A percentile compares a stretch with the other conserved stretches of the same genome.
phyloP scores from a whole-genome alignment of 495 filamentous ascomycete genomes.

The Penicillium silybi region DNA sequence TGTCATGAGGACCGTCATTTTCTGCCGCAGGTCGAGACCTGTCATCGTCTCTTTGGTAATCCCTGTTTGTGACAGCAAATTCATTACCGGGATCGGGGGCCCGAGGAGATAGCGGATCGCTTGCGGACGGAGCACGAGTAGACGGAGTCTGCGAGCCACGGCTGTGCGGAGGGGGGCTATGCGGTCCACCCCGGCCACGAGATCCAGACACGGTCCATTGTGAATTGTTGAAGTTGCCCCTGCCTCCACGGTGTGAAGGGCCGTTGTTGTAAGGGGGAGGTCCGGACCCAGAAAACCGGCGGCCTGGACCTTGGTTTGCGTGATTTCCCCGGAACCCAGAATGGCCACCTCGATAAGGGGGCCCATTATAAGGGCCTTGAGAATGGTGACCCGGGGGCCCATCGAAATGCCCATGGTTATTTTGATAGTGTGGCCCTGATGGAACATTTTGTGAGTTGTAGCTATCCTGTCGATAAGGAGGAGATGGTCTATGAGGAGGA shows the following conservation, averaged over 20 bases:
- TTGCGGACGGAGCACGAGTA: constrained; percentile 25
- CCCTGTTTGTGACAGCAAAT: constrained; percentile 56
- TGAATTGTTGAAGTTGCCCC: constrained; percentile 53
- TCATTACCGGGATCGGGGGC: constrained; percentile 55
- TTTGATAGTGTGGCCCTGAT: constrained; percentile 53
- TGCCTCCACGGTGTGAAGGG: constrained; percentile 25
- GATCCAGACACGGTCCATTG: constrained; percentile 55
- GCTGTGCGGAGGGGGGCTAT: constrained; percentile 30
- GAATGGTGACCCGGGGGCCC: constrained; percentile 50
- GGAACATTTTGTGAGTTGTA: constrained; percentile 39
- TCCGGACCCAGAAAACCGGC: constrained; percentile 33
- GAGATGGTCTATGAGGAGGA: constrained; percentile 35
- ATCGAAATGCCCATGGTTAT: constrained; percentile 51
- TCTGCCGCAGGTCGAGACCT: constrained; percentile 33
- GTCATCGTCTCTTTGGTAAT: constrained; percentile 61
- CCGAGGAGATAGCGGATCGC: constrained; percentile 31
- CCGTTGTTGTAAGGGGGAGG: constrained; percentile 25
- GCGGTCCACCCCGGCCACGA: constrained; percentile 26
- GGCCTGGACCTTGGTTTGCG: constrained; percentile 49
- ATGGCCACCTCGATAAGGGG: constrained; percentile 52
- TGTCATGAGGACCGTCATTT: constrained; percentile 33
- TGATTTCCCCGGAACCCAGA: constrained; percentile 51
- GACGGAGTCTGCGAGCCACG: constrained; percentile 25
- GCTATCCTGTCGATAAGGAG: constrained; percentile 48
- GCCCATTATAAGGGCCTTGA: constrained; percentile 39